A percentile compares a stretch with the other conserved stretches of the same genome.
Evolutionary conservation across 306 rosid species (phyloP).

Genomic region (Rosa rugosa): DNA sequence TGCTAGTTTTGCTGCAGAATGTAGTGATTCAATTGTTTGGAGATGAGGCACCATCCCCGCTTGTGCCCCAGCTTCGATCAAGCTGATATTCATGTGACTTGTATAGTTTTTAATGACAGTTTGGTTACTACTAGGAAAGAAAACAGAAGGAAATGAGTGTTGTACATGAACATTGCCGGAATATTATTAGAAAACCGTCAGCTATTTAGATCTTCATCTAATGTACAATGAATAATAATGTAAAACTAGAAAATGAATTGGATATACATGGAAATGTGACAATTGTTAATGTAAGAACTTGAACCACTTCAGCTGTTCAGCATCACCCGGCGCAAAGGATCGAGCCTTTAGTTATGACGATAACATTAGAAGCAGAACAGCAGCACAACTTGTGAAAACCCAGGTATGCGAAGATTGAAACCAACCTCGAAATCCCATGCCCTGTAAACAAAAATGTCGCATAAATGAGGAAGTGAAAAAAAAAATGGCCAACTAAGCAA

Average conservation of each 20-base stretch:
- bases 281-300: slow-evolving; percentile 8
- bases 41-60: not conserved
- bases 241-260: slow-evolving; percentile 9
- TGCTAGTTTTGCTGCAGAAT: not conserved
- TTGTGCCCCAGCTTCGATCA: not conserved
- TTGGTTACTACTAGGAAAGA: not conserved
- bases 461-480: not conserved
- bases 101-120: not conserved
- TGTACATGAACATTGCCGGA: slow-evolving; percentile 17
- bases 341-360: slow-evolving; percentile 19
- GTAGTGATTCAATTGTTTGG: not conserved
- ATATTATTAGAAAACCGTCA: slow-evolving; percentile 12
- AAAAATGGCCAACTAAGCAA: not conserved
- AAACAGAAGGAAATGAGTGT: not conserved
- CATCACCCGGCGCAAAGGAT: not conserved
- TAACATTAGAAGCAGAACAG: slow-evolving; percentile 43
- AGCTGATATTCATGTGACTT: not conserved
- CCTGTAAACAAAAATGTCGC: slow-evolving; percentile 38
- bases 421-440: slow-evolving; percentile 40
- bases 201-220: slow-evolving; percentile 16
- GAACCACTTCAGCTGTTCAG: not conserved
- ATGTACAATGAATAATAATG: slow-evolving; percentile 4
- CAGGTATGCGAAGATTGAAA: slow-evolving; percentile 46
- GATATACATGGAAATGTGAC: slow-evolving; percentile 19
- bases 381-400: slow-evolving; percentile 52